These are phyloP conservation scores for Sporothrix globosa DNA, from an alignment of 2,329 filamentous ascomycete genomes.

Conservation along the genomic window DNA sequence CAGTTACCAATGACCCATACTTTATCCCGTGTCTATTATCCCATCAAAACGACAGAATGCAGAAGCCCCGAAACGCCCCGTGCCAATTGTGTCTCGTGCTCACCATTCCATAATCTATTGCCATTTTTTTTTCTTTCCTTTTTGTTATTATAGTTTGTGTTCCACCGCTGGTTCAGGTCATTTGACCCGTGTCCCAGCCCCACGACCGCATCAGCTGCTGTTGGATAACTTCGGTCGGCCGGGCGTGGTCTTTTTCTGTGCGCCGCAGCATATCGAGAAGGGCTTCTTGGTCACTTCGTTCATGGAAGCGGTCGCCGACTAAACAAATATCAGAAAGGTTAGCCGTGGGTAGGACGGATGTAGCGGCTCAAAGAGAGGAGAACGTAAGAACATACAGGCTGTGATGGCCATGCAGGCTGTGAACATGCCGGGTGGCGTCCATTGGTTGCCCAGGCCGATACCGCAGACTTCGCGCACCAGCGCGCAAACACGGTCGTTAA, in stretches of 20 bases:
- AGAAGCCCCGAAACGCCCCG: neutral
- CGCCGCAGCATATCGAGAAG: slow-evolving; percentile 41
- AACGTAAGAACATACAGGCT: slow-evolving; percentile 48
- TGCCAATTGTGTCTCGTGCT: neutral
- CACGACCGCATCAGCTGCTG: slow-evolving; percentile 41
- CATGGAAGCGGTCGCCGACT: slow-evolving; percentile 43
- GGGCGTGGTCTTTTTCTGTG: slow-evolving; percentile 42
- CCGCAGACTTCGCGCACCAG: slow-evolving; percentile 61
- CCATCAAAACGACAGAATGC: neutral
- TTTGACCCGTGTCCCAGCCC: slow-evolving; percentile 36
- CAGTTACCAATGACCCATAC: neutral
- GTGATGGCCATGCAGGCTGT: slow-evolving; percentile 60
- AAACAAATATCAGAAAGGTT: slow-evolving; percentile 15
- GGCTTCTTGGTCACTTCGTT: slow-evolving; percentile 40
- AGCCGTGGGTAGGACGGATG: too few species aligned
- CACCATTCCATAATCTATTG: neutral
- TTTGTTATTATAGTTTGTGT: neutral
- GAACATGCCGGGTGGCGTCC: slow-evolving; percentile 58
- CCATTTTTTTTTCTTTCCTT: neutral
- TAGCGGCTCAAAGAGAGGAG: neutral
- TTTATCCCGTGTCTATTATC: neutral
- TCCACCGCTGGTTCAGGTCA: neutral
- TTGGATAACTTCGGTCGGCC: slow-evolving; percentile 43
- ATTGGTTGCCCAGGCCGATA: slow-evolving; percentile 60
- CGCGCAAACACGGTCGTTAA: slow-evolving; percentile 47